These are phyloP conservation scores for Trichosporon ovoides DNA, from an alignment of 1,284 basidiomycete species.

Conservation along the genomic window DNA sequence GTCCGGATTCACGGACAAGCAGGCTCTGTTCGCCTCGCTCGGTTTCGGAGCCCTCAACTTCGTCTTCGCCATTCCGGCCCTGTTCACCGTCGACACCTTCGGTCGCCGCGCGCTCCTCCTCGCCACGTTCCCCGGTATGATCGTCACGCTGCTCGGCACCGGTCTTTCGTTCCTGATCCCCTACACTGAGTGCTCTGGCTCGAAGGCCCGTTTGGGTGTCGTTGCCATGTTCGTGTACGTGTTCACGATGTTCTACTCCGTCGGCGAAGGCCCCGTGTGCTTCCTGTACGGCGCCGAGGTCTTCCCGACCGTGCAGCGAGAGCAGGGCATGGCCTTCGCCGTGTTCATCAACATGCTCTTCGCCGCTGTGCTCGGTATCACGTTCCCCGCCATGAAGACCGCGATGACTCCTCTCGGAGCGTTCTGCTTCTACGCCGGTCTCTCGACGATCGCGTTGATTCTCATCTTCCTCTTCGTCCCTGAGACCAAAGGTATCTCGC, in stretches of 20 bases:
- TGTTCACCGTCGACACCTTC: constrained; percentile 59
- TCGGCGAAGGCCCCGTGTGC: constrained; percentile 72
- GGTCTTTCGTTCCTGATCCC: constrained; percentile 51
- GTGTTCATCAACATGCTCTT: constrained; percentile 31
- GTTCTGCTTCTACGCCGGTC: constrained; percentile 51
- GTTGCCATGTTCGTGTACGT: constrained; percentile 57
- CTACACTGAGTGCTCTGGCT: constrained; percentile 21
- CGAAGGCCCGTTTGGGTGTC: constrained; percentile 52
- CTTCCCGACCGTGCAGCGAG: constrained; percentile 52
- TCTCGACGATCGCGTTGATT: constrained; percentile 30
- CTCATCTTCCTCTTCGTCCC: constrained; percentile 36
- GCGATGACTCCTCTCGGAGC: constrained; percentile 62
- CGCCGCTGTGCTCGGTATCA: constrained; percentile 33
- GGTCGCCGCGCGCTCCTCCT: constrained; percentile 65
- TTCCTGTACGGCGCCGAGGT: constrained; percentile 53
- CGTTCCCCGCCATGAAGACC: constrained; percentile 60
- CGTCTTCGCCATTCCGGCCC: constrained; percentile 52
- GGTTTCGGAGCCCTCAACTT: constrained; percentile 54
- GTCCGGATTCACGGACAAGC: constrained; percentile 47
- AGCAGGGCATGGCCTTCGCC: constrained; percentile 54
- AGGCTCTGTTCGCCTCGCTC: constrained; percentile 57
- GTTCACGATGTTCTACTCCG: constrained; percentile 48
- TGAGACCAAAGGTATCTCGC: constrained; percentile 18
- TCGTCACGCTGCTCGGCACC: constrained; percentile 34
- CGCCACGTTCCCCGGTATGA: constrained; percentile 54